phyloP scores from a whole-genome alignment of 148 eudicot species.

The Polygonum aviculare region DNA sequence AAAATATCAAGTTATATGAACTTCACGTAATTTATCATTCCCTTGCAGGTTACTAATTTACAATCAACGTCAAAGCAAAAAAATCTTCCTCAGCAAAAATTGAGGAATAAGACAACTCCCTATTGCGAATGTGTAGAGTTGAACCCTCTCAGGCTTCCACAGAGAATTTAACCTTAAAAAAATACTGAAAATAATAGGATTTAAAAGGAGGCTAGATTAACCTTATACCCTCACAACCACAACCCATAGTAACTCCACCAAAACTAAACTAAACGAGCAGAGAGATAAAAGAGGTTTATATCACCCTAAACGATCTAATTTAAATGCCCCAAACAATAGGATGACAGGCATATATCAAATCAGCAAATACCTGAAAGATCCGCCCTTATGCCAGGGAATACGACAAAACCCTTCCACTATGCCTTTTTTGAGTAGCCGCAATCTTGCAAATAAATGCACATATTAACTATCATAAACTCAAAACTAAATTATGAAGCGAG shows the following conservation, averaged over 20 bases:
- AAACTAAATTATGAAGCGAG: not conserved
- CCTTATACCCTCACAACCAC: too few species aligned
- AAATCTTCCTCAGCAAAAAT: not conserved
- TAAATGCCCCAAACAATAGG: not conserved
- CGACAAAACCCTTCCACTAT: conserved; percentile 1
- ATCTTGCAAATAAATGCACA: conserved; percentile 8
- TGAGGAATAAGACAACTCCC: not conserved
- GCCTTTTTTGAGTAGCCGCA: not conserved
- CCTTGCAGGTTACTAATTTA: not conserved
- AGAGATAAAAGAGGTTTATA: not conserved
- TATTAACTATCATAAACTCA: not conserved
- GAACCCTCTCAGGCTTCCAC: too few species aligned
- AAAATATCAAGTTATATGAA: not conserved
- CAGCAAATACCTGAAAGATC: conserved; percentile 1
- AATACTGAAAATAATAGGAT: too few species aligned
- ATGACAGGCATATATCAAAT: not conserved
- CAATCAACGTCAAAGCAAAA: not conserved
- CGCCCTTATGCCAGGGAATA: not conserved
- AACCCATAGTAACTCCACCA: not conserved
- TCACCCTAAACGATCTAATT: not conserved
- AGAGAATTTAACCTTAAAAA: too few species aligned
- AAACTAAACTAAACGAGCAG: not conserved
- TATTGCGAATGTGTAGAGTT: too few species aligned
- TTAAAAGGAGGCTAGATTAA: too few species aligned
- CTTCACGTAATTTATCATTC: not conserved